Evolutionary conservation across 2,329 filamentous ascomycete species (phyloP).

Genomic region (Diaporthe destruens): DNA sequence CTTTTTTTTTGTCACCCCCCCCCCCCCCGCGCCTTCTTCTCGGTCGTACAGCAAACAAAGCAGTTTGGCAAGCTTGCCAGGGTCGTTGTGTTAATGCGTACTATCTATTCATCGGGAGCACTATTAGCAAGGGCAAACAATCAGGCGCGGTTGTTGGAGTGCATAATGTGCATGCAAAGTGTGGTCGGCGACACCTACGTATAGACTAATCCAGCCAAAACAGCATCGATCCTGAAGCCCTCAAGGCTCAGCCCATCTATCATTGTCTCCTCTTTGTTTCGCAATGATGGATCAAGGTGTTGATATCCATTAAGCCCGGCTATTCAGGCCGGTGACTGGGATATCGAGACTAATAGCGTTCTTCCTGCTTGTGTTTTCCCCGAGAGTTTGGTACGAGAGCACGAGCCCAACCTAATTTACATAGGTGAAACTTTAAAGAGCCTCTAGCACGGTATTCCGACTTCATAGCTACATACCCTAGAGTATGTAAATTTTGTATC

Average conservation of each 20-base stretch:
- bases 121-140: too few relatives aligned
- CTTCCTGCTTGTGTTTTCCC: not conserved
- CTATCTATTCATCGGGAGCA: too few relatives aligned
- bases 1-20: not conserved
- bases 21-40: too few relatives aligned
- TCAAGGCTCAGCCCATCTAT: too few relatives aligned
- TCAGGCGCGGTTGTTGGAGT: too few relatives aligned
- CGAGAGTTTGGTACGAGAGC: conserved; percentile 5
- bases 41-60: not conserved
- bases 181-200: not conserved
- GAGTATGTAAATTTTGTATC: conserved; percentile 6
- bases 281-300: not conserved
- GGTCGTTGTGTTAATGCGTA: too few relatives aligned
- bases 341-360: not conserved
- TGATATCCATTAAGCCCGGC: too few relatives aligned
- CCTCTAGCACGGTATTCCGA: not conserved
- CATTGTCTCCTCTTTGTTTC: too few relatives aligned
- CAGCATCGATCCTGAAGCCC: not conserved
- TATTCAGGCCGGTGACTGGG: not conserved
- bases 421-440: conserved; percentile 7
- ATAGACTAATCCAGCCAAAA: not conserved
- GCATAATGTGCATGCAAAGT: not conserved
- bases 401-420: not conserved
- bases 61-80: not conserved
- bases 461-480: not conserved